Evolutionary conservation across 2,329 filamentous ascomycete genomes (phyloP).

Genomic region (Leptographium galeiforme): DNA sequence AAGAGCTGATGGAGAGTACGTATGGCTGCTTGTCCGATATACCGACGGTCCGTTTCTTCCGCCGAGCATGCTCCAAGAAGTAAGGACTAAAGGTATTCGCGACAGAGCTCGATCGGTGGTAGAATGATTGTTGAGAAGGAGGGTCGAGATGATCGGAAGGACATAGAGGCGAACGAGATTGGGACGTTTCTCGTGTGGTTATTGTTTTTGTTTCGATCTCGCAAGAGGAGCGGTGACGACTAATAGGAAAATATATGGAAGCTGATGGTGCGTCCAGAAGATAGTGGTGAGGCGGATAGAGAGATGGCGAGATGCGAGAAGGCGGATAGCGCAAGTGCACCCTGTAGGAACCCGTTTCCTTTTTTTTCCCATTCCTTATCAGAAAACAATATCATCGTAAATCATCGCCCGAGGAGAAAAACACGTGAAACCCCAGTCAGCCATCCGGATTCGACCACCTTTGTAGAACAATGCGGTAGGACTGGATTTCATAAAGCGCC

Average conservation of each 20-base stretch:
- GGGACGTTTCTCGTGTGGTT: constrained; percentile 11
- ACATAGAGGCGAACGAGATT: constrained; percentile 6
- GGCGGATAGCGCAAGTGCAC: constrained; percentile 27
- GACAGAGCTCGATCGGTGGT: background rate
- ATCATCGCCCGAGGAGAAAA: constrained; percentile 11
- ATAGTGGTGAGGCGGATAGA: constrained; percentile 10
- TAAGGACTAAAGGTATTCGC: background rate
- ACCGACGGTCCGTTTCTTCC: background rate
- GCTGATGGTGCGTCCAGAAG: constrained; percentile 15
- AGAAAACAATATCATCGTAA: constrained; percentile 9
- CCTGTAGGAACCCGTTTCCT: constrained; percentile 11
- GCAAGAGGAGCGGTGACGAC: constrained; percentile 16
- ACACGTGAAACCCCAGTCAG: constrained; percentile 4
- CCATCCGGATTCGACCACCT: constrained; percentile 3
- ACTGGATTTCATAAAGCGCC: constrained; percentile 5
- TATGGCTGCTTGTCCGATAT: background rate
- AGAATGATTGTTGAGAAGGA: background rate
- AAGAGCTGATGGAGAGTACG: background rate
- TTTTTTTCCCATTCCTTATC: constrained; percentile 7
- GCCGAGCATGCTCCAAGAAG: background rate
- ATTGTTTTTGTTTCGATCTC: constrained; percentile 9
- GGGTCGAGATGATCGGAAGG: background rate
- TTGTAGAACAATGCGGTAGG: background rate
- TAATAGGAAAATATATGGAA: constrained; percentile 15
- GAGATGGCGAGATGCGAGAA: constrained; percentile 11